Percentiles rank a stretch among this genome's conserved stretches.
Conservation (phyloP, 2,329 filamentous ascomycete species). For the Trichoderma sp. region DNA sequence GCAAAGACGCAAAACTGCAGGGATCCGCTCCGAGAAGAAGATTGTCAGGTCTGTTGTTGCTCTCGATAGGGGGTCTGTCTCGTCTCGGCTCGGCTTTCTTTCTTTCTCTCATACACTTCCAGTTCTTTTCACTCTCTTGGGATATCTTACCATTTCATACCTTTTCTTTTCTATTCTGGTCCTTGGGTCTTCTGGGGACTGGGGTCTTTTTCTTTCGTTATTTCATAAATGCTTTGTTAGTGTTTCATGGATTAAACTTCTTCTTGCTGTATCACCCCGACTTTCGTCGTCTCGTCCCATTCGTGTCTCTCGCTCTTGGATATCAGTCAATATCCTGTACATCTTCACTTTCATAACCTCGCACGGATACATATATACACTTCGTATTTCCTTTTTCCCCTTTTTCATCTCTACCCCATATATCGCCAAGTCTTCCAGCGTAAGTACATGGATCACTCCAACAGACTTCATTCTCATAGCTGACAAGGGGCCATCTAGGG, state of each 20-base stretch:
- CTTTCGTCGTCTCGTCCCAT: conserved; percentile 7
- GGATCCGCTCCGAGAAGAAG: neutral
- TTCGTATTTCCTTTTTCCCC: neutral
- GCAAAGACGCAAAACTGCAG: neutral
- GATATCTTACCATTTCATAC: neutral
- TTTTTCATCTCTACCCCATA: neutral
- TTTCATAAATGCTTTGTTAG: conserved; percentile 16
- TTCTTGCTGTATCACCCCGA: neutral
- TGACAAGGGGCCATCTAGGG: neutral
- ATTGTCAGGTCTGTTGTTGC: neutral
- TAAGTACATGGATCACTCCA: conserved; percentile 14
- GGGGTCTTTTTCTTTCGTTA: neutral
- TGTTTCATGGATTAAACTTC: neutral
- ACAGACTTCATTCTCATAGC: conserved; percentile 3
- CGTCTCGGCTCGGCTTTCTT: neutral
- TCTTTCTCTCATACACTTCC: conserved; percentile 1
- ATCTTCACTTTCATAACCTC: conserved; percentile 1
- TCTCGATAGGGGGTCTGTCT: conserved; percentile 11
- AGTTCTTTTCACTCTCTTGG: neutral
- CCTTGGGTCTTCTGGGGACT: conserved; percentile 1
- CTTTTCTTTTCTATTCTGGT: neutral
- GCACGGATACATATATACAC: no score
- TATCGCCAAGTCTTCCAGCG: neutral
- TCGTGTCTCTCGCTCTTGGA: conserved; percentile 10
- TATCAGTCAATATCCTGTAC: neutral